These are phyloP conservation scores for Ascochyta clinopodiicola DNA, from an alignment of 2,329 filamentous ascomycete species.

Conservation along the genomic window DNA sequence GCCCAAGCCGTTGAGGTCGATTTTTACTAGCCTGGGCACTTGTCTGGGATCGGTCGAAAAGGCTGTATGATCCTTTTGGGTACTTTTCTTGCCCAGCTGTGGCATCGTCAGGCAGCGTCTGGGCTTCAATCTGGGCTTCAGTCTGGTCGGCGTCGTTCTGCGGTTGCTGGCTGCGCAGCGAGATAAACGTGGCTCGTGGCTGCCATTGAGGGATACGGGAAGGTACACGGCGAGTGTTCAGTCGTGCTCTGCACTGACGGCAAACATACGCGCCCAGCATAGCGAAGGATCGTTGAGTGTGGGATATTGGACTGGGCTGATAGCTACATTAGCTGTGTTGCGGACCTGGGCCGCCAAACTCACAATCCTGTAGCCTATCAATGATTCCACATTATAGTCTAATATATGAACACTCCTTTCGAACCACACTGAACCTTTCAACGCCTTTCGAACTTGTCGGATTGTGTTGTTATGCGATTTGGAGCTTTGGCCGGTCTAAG, in stretches of 20 bases:
- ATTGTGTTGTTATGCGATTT: neutral
- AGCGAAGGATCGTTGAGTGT: constrained; percentile 8
- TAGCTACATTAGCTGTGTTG: constrained; percentile 3
- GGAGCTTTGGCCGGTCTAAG: constrained; percentile 8
- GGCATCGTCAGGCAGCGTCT: constrained; percentile 7
- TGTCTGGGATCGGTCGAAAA: constrained; percentile 1
- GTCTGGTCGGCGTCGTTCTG: constrained; percentile 17
- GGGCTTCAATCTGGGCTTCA: constrained; percentile 14
- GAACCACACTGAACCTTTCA: neutral
- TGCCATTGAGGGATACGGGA: constrained; percentile 37
- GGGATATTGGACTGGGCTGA: constrained; percentile 2
- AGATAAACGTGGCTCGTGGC: constrained; percentile 41
- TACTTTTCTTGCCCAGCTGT: neutral
- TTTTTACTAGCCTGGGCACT: neutral
- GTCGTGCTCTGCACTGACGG: constrained; percentile 38
- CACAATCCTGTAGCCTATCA: constrained; percentile 1
- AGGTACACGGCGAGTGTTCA: constrained; percentile 19
- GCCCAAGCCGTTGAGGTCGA: constrained; percentile 6
- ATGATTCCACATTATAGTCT: neutral
- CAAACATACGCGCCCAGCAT: constrained; percentile 47
- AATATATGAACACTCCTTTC: neutral
- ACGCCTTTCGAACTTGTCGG: neutral
- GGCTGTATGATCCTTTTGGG: constrained; percentile 6
- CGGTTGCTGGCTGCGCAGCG: constrained; percentile 26
- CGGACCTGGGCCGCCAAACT: neutral